phyloP scores from a whole-genome alignment of 176 grass and related monocot species.

The sorghum (Sorghum bicolor) region DNA sequence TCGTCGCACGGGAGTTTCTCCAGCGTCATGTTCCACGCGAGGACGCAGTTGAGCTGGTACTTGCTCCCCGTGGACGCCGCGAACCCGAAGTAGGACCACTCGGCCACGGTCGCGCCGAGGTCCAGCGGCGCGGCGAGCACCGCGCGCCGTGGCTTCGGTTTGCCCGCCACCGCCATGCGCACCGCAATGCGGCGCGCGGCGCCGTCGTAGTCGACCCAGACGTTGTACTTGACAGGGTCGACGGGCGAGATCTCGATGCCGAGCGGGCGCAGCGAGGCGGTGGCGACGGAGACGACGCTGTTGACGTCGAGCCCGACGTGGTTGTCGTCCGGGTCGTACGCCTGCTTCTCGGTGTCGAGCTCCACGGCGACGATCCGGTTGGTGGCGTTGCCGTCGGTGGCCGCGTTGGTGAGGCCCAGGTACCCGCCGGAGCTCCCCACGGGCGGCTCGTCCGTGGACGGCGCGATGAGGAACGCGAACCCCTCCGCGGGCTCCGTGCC shows the following conservation, averaged over 20 bases:
- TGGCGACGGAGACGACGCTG: conserved; percentile 55
- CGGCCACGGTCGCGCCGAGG: conserved; percentile 25
- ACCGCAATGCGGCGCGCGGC: conserved; percentile 31
- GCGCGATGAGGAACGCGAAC: conserved; percentile 68
- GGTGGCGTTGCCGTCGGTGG: conserved; percentile 40
- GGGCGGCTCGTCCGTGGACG: conserved; percentile 26
- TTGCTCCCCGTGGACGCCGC: conserved; percentile 53
- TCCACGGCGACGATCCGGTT: conserved; percentile 82
- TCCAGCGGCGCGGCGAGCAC: conserved; percentile 58
- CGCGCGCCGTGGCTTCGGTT: conserved; percentile 7
- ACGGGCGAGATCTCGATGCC: conserved; percentile 60
- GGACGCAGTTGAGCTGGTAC: conserved; percentile 94
- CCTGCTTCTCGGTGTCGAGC: conserved; percentile 77
- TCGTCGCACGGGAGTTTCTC: conserved; percentile 45
- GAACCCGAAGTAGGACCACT: conserved; percentile 76
- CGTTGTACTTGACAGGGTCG: conserved; percentile 41
- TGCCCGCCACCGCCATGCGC: conserved; percentile 36
- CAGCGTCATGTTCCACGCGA: conserved; percentile 81
- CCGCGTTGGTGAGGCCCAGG: conserved; percentile 66
- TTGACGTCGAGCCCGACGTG: conserved; percentile 86
- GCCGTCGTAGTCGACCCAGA: conserved; percentile 91
- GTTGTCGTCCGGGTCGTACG: conserved; percentile 73
- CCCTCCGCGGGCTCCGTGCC: conserved; percentile 55
- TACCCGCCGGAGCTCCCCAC: conserved; percentile 37
- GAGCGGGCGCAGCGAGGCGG: conserved; percentile 32